Base-by-base conservation (phyloP, 2,329 filamentous ascomycete genomes). In the Ilyonectria sp. region DNA sequence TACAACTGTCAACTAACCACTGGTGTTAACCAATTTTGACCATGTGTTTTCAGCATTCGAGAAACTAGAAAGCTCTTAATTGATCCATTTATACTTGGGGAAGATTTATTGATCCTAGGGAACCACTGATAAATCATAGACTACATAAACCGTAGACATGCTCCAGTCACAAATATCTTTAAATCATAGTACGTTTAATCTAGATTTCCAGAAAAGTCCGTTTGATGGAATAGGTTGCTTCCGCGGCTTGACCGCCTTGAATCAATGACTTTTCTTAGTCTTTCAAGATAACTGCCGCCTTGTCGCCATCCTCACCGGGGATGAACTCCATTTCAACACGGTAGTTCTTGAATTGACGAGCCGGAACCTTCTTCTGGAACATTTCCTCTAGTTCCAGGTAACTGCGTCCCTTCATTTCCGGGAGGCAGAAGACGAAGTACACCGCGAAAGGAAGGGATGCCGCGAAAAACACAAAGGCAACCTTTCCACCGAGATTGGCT, bases 371-470 rank as follows among this genome's bases (percentile, higher is more conserved):
- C 60, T 56, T 56, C 13, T 56, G 60, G 33, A 63, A 63, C 60
- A 63, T 63, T 10, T 63, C 60, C 17, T 63, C 60, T 7, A 63
- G 52, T 23, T 63, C 43, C 21, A 63, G 19, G 21, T 63, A 63
- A 29, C 60, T 63, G 11, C 60, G 52, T 2, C 60, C 44, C 13
- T 50, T 63, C 60, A 63, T 63, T 31, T 63, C 43, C 2, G 52
- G 60, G 23, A 63, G 44, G n/a, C 31, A 63, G 15, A 63, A 63
- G 37, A 26, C 55, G 13, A 63, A 50, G 33, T 63, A 63, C 4
- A 49, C 21, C 5, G 43, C 13, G 10, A 63, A 63, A 10, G 52
- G 43, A 6, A 63, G 19, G 10, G 60, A 49, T 6, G 52, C 43
- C 1, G 26, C 52, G 21, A 63, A 63, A n/a, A 63, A 63, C 13